Conservation (phyloP, 257 asterid species). For the Capsicum chinense region DNA sequence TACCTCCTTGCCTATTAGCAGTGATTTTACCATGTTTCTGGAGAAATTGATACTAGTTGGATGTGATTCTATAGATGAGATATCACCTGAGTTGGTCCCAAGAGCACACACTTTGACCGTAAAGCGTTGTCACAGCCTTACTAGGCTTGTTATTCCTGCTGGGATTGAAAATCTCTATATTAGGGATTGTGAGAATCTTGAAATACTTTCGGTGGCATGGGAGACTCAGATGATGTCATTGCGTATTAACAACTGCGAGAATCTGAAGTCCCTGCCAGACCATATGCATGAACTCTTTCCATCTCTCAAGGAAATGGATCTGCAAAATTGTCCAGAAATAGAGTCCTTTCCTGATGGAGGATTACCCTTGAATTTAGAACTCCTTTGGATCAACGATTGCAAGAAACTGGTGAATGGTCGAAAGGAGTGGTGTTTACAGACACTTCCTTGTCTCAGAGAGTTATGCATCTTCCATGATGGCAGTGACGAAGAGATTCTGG, state of each 20-base stretch:
- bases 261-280: conserved; percentile 25
- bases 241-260: neutral
- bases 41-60: too few species aligned
- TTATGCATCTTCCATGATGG: neutral
- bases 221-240: neutral
- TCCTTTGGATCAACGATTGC: neutral
- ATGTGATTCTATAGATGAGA: too few species aligned
- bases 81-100: neutral
- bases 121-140: rapidly evolving
- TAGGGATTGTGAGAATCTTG: neutral
- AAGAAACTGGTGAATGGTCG: neutral
- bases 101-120: neutral
- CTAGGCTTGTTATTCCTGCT: neutral
- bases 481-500: neutral
- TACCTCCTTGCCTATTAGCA: too few species aligned
- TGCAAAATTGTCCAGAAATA: neutral
- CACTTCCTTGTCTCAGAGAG: neutral
- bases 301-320: neutral
- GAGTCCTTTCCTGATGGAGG: conserved; percentile 33
- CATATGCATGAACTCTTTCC: conserved; percentile 16
- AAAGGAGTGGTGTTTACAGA: conserved; percentile 13
- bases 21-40: too few species aligned
- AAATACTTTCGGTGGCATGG: neutral
- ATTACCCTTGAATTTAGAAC: conserved; percentile 26
- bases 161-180: neutral